These are phyloP conservation scores for Macrolepiota albuminosa DNA, from an alignment of 768 basidiomycete genomes.

Conservation along the genomic window DNA sequence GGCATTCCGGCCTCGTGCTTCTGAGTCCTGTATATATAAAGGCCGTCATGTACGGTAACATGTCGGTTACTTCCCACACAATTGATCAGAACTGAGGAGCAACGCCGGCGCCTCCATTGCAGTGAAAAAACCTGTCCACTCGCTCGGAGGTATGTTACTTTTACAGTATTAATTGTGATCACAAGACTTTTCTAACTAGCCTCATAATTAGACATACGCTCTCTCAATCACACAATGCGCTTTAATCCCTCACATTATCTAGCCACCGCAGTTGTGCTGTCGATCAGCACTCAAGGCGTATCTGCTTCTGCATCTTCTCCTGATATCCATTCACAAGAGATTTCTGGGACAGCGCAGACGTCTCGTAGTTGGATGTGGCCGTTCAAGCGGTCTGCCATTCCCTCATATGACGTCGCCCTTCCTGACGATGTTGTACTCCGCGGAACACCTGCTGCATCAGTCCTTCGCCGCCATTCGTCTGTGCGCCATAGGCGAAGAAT, in stretches of 20 bases:
- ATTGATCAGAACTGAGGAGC: neutral
- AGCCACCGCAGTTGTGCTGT: constrained; percentile 8
- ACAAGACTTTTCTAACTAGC: neutral
- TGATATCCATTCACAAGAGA: neutral
- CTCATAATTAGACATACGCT: neutral
- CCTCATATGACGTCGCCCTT: neutral
- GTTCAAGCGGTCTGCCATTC: neutral
- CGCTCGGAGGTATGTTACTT: neutral
- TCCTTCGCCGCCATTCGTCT: constrained; percentile 14
- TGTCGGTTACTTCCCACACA: neutral
- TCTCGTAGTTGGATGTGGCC: constrained; percentile 12
- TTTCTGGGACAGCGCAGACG: neutral
- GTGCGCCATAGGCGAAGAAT: constrained; percentile 15
- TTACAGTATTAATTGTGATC: too few species aligned
- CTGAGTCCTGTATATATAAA: neutral
- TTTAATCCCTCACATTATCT: constrained; percentile 9
- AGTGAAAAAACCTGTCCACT: neutral
- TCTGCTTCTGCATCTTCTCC: constrained; percentile 3
- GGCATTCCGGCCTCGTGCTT: constrained; percentile 1
- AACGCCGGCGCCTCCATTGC: constrained; percentile 1
- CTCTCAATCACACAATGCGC: constrained; percentile 2
- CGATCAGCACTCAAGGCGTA: constrained; percentile 3
- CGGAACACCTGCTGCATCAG: constrained; percentile 10
- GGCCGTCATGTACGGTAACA: neutral
- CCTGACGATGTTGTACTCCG: constrained; percentile 3